Base-by-base conservation (phyloP, 139 green algal genomes). In the Coelastrella sp. region DNA sequence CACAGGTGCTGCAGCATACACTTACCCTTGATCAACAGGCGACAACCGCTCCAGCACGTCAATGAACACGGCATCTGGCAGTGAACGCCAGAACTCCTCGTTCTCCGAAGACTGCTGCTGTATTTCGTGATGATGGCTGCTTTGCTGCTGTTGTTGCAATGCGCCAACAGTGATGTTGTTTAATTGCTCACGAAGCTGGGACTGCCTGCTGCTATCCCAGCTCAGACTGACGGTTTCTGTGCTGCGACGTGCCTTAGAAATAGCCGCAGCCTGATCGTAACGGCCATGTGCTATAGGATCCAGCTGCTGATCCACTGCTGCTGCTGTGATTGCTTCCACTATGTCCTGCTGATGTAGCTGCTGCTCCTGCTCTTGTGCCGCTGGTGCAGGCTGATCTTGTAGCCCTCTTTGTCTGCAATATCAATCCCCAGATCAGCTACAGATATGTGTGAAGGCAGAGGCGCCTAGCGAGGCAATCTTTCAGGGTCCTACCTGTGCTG, bases 111-210 rank as follows among this genome's bases (percentile, higher is more conserved):
- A 14, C 27, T 87, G 82, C 82, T 15, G 65, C 65, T 78, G 82
- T 15, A 14, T 25, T 25, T 66, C 15, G 20, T 22, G n/a, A 57
- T 74, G 81, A 20, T 73, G 57, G 57, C 35, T n/a, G 20, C 20
- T 70, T 56, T 85, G 79, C 79, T 85, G 79, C 79, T 35, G 15
- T 27, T 56, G 19, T 19, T 70, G 57, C 57, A 20, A 20, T 85
- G 57, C 81, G 25, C 8, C 25, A 80, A 12, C 9, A 58, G n/a
- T 96, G 4, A 98, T 84, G 92, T 94, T 88, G 61, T 78, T 7
- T 9, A 66, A n/a, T 19, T 56, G 35, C 78, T 35, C 78, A 10
- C 27, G 49, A 11, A 9, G 81, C 60, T 59, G 17, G 81, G n/a
- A 61, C 25, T 24, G 22, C 8, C 17, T 57, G 80, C n/a, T 70